A percentile compares a stretch with the other conserved stretches of the same genome.
phyloP scores from a whole-genome alignment of 352 stramenopile genomes.

The Phytophthora sp. region DNA sequence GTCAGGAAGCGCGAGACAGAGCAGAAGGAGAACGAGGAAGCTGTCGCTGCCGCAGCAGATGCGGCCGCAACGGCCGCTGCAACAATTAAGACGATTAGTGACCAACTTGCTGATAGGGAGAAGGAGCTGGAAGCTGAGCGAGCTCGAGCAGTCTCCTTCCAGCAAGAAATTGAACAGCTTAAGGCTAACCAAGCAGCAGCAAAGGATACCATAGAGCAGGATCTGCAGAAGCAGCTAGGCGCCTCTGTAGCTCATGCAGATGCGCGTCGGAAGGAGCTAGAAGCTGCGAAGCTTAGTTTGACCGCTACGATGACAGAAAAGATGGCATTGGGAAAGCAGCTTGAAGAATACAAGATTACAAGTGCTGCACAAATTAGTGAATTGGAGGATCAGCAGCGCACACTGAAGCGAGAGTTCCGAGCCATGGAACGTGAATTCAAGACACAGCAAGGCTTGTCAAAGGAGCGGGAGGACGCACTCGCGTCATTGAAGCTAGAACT shows the following conservation, averaged over 20 bases:
- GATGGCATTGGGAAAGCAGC: constrained; percentile 13
- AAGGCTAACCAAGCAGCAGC: constrained; percentile 14
- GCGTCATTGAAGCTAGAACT: constrained; percentile 32
- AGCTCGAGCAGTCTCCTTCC: constrained; percentile 20
- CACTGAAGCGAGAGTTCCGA: constrained; percentile 61
- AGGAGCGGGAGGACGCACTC: constrained; percentile 63
- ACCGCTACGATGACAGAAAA: constrained; percentile 26
- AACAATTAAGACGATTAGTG: constrained; percentile 24
- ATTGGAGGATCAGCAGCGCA: constrained; percentile 54
- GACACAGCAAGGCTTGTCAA: constrained; percentile 45
- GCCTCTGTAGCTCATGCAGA: constrained; percentile 18
- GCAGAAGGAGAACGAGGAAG: constrained; percentile 24
- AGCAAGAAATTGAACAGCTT: constrained; percentile 31
- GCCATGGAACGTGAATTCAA: constrained; percentile 72
- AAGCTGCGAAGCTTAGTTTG: constrained; percentile 18
- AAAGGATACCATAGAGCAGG: constrained; percentile 24
- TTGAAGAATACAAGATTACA: constrained; percentile 36
- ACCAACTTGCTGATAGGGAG: constrained; percentile 30
- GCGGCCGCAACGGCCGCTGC: constrained; percentile 21
- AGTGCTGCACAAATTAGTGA: constrained; percentile 46
- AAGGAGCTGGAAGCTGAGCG: constrained; percentile 26
- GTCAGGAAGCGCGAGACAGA: constrained; percentile 22
- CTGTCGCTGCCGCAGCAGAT: constrained; percentile 15
- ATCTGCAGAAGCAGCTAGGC: constrained; percentile 27
- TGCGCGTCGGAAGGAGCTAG: constrained; percentile 19